phyloP scores from a whole-genome alignment of 2,329 filamentous ascomycete genomes.

The Ophioceras dolichostomum region DNA sequence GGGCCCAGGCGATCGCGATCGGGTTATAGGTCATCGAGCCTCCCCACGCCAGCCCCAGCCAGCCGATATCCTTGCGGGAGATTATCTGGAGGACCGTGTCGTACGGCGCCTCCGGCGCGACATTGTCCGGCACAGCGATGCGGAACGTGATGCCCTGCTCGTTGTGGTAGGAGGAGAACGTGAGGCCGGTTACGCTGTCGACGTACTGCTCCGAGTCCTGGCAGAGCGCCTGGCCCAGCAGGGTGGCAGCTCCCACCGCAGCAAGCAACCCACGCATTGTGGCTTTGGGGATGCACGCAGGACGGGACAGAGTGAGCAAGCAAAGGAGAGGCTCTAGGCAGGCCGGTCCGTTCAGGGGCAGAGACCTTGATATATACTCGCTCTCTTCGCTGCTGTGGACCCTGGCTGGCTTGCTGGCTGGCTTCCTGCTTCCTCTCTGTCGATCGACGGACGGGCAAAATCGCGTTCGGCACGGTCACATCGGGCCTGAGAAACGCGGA shows the following conservation, averaged over 20 bases:
- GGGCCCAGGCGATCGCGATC: conserved; percentile 30
- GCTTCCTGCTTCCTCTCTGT: too few species aligned
- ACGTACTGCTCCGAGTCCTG: conserved; percentile 21
- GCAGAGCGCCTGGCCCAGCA: conserved; percentile 8
- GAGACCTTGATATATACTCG: too few species aligned
- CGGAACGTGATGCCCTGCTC: conserved; percentile 22
- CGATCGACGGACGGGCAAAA: not conserved
- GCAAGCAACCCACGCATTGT: conserved; percentile 5
- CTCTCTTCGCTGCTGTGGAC: too few species aligned
- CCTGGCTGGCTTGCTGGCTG: too few species aligned
- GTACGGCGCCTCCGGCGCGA: conserved; percentile 12
- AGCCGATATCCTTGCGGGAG: conserved; percentile 28
- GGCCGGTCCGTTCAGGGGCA: too few species aligned
- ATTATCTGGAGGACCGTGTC: conserved; percentile 26
- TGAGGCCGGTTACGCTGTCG: conserved; percentile 27
- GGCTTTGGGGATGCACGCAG: too few species aligned
- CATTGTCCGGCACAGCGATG: conserved; percentile 20
- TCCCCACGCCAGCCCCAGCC: conserved; percentile 36
- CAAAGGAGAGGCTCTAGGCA: too few species aligned
- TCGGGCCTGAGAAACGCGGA: not conserved
- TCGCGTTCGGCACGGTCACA: too few species aligned
- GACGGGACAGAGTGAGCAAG: too few species aligned
- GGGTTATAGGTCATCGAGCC: conserved; percentile 35
- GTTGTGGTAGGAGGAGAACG: conserved; percentile 27
- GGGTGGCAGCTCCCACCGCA: conserved; percentile 3